phyloP scores from a whole-genome alignment of 2,329 filamentous ascomycete genomes.

The Parafenestella ontariensis region DNA sequence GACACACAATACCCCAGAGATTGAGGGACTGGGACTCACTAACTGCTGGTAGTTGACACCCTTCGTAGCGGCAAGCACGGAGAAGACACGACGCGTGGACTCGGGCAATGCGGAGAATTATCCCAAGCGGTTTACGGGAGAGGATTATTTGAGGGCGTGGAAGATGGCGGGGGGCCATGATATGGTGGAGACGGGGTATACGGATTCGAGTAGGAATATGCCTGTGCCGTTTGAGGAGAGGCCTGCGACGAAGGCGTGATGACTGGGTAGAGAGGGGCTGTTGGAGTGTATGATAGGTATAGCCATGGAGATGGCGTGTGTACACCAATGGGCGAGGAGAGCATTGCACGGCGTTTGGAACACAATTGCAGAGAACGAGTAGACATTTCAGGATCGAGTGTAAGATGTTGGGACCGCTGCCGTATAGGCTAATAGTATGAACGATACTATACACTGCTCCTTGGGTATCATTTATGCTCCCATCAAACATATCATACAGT shows the following conservation, averaged over 20 bases:
- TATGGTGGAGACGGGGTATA: conserved; percentile 17
- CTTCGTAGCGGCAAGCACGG: conserved; percentile 72
- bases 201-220: conserved; percentile 22
- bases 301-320: background rate
- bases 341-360: background rate
- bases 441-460: background rate
- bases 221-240: conserved; percentile 37
- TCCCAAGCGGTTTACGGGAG: conserved; percentile 37
- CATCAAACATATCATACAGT: conserved; percentile 1
- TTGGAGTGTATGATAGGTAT: background rate
- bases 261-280: background rate
- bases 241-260: conserved; percentile 18
- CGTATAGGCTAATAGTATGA: background rate
- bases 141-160: conserved; percentile 45
- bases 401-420: background rate
- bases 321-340: background rate
- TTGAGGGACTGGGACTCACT: conserved; percentile 1
- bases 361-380: background rate
- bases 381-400: background rate
- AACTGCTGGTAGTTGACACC: conserved; percentile 70
- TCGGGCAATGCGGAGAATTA: conserved; percentile 21
- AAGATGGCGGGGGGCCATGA: conserved; percentile 43
- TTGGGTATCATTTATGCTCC: background rate
- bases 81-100: conserved; percentile 39
- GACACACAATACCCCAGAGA: background rate